Percentiles rank a stretch among this genome's conserved stretches.
phyloP scores from a whole-genome alignment of 108 stramenopile species.

The Pseudonitzschia pungens region DNA sequence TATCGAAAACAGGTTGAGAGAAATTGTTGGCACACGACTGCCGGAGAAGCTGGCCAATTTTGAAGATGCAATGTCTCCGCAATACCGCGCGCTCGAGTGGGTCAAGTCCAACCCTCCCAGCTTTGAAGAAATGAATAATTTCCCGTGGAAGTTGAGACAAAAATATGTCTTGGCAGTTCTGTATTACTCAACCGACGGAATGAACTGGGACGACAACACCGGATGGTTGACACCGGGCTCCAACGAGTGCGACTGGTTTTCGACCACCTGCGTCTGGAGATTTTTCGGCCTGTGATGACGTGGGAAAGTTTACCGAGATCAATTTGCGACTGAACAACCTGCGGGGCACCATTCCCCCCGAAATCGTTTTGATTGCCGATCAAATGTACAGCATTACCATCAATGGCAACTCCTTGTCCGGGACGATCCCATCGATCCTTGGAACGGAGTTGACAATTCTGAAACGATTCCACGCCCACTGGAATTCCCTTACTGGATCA shows the following conservation, averaged over 20 bases:
- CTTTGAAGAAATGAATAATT: neutral
- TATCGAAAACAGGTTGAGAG: neutral
- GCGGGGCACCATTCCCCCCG: conserved; percentile 29
- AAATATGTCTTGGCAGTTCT: conserved; percentile 26
- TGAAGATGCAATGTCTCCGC: neutral
- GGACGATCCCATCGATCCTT: conserved; percentile 17
- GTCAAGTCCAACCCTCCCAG: neutral
- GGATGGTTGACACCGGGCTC: conserved; percentile 19
- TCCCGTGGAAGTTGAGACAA: neutral
- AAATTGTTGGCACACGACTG: neutral
- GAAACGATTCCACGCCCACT: conserved; percentile 8
- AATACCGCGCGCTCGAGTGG: conserved; percentile 18
- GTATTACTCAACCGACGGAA: conserved; percentile 30
- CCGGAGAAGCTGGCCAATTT: neutral
- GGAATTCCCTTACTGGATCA: neutral
- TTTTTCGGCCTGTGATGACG: neutral
- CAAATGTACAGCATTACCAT: conserved; percentile 17
- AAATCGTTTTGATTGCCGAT: conserved; percentile 22
- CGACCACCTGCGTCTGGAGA: neutral
- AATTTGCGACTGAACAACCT: conserved; percentile 30
- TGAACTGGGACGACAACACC: conserved; percentile 18
- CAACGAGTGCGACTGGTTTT: conserved; percentile 32
- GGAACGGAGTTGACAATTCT: conserved; percentile 1
- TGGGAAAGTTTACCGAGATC: conserved; percentile 14
- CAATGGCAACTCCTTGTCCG: conserved; percentile 27